Evolutionary conservation across 768 basidiomycete species (phyloP).

Genomic region (Tricholoma bakamatsutake): DNA sequence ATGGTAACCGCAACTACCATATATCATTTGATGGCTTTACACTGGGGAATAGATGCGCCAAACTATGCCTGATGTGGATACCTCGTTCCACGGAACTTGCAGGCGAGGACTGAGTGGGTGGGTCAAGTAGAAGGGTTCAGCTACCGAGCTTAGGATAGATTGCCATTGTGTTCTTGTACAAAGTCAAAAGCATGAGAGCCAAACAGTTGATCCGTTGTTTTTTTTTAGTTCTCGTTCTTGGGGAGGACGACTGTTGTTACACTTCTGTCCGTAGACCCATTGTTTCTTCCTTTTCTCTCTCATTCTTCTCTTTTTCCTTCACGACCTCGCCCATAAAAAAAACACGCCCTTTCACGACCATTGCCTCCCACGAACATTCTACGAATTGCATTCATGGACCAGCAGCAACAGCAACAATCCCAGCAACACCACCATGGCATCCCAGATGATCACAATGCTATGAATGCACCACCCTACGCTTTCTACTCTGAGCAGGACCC

Average conservation of each 20-base stretch:
- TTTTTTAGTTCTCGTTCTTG: conserved; percentile 20
- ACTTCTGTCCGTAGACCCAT: conserved; percentile 18
- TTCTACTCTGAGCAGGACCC: conserved; percentile 56
- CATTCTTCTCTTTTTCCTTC: conserved; percentile 30
- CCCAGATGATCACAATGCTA: conserved; percentile 41
- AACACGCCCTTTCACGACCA: conserved; percentile 18
- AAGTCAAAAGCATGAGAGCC: conserved; percentile 18
- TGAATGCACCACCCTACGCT: conserved; percentile 37
- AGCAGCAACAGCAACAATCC: conserved; percentile 26
- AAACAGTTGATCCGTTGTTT: conserved; percentile 16
- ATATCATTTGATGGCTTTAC: neutral
- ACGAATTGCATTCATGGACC: conserved; percentile 40
- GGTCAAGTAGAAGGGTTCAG: too few relatives aligned
- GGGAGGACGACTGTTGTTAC: conserved; percentile 14
- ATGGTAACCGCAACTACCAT: neutral
- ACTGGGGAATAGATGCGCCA: neutral
- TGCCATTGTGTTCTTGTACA: conserved; percentile 13
- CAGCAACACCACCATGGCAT: conserved; percentile 38
- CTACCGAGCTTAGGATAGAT: neutral
- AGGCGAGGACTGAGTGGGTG: too few relatives aligned
- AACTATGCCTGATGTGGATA: neutral
- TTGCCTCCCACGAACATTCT: conserved; percentile 17
- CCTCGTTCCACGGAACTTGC: neutral
- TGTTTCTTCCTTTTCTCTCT: conserved; percentile 25
- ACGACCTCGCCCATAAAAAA: conserved; percentile 27